Evolutionary conservation across 2,329 filamentous ascomycete genomes (phyloP).

Genomic region (Aaosphaeria pasadenensis): DNA sequence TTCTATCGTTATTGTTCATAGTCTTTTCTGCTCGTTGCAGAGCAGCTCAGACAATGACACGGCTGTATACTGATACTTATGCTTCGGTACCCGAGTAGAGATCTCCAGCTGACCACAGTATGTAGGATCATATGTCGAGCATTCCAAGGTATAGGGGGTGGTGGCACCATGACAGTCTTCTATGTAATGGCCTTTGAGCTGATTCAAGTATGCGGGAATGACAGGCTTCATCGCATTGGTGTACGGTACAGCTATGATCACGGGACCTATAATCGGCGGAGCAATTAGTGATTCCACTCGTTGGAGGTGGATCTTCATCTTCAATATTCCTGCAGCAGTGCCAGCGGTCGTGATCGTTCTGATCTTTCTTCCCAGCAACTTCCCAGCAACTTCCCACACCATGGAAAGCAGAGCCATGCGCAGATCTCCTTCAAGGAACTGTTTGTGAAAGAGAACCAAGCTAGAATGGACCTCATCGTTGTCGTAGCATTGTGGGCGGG

Average conservation of each 20-base stretch:
- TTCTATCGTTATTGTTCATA: background rate
- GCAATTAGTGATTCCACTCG: slow-evolving; percentile 1
- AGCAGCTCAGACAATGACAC: background rate
- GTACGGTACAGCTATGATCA: slow-evolving; percentile 18
- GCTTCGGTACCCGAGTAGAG: background rate
- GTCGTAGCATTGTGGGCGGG: background rate
- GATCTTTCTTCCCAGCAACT: slow-evolving; percentile 1
- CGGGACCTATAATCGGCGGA: slow-evolving; percentile 11
- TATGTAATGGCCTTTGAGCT: slow-evolving; percentile 25
- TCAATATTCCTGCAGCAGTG: slow-evolving; percentile 3
- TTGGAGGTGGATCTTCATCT: slow-evolving; percentile 12
- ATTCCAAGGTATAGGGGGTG: slow-evolving; percentile 16
- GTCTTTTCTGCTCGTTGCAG: background rate
- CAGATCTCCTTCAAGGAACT: background rate
- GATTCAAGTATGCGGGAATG: slow-evolving; percentile 1
- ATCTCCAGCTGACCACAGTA: background rate
- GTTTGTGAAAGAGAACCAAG: background rate
- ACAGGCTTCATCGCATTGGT: background rate
- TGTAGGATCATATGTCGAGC: slow-evolving; percentile 3
- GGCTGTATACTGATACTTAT: background rate
- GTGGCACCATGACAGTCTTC: slow-evolving; percentile 23
- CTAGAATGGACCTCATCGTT: slow-evolving; percentile 3
- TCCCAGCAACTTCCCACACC: slow-evolving; percentile 1
- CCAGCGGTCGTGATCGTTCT: slow-evolving; percentile 1
- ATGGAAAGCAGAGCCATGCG: background rate